Evolutionary conservation across 805 yeast genomes (phyloP).

Genomic region (Saccharomycopsis babjevae): DNA sequence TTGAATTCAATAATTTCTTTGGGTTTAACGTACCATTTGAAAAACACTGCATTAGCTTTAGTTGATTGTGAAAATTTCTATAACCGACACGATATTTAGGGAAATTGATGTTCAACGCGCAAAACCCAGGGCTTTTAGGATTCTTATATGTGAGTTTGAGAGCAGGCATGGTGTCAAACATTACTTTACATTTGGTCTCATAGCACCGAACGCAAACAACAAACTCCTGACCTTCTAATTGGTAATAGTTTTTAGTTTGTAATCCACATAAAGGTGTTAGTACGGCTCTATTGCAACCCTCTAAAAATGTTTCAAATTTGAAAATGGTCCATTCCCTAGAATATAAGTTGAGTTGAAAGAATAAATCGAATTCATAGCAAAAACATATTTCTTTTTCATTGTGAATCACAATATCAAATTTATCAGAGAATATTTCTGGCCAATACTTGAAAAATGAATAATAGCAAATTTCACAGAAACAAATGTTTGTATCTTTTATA

Average conservation of each 20-base stretch:
- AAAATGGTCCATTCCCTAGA: neutral
- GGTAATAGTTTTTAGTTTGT: neutral
- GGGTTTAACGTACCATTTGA: neutral
- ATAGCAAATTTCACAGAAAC: neutral
- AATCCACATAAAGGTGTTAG: neutral
- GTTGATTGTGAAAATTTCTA: neutral
- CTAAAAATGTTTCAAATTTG: neutral
- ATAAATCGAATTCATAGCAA: neutral
- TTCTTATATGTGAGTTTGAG: neutral
- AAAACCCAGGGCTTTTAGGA: neutral
- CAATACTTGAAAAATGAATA: neutral
- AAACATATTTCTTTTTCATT: neutral
- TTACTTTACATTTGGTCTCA: neutral
- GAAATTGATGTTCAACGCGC: neutral
- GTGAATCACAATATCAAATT: neutral
- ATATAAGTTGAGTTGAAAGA: neutral
- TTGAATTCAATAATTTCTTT: neutral
- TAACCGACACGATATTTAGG: neutral
- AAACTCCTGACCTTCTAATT: neutral
- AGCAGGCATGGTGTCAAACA: neutral
- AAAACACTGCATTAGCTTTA: neutral
- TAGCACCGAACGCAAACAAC: neutral
- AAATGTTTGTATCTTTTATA: neutral
- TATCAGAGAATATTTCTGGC: neutral
- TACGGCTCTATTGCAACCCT: neutral